Base-by-base conservation (phyloP, 805 yeast species). In the Yamadazyma ubonensis region DNA sequence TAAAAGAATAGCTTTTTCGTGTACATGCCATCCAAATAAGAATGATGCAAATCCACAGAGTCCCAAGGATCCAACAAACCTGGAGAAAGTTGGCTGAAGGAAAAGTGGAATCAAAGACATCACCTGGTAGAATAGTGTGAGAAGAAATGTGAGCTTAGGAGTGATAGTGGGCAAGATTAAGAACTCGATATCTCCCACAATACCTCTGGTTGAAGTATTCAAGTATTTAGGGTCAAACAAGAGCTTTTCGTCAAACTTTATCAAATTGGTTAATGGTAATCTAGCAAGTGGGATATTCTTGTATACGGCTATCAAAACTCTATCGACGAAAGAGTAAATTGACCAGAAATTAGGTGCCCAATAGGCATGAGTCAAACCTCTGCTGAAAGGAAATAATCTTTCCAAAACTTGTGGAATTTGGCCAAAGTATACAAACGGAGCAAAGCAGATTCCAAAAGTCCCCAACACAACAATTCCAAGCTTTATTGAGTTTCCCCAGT, bases 281-380 rank as follows among this genome's bases (percentile, higher is more conserved):
- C 57, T 59, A 2, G 61, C 26, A 21, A 66, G 37, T 1, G 75
- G 70, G n/a, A 67, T 42, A 17, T 51, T 53, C 26, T 57, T 53
- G 46, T 68, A 67, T 3, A 73, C 42, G 39, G 72, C 71, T 12
- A 83, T 72, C 42, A 89, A 67, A 0, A 82, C 54, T 42, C 95
- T 72, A 61, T 93, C 99, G 10, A 73, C 44, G 48, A 86, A 83
- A 2, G 97, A 86, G 61, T 93, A 93, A 7, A 91, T 52, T 0
- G 99, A 96, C 99, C 99, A 93, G 33, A 89, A 69, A 54, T 93
- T 93, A 11, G 99, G 98, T 1, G 99, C 98, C 98, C 99, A 93
- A 64, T 93, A 93, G 0, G 98, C 96, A 63, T 93, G 99, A 4
- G 97, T 93, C 26, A 93, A 71, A 1, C 98, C 98, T 57, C 98